Percentiles rank a stretch among this genome's conserved stretches.
Evolutionary conservation across 2,329 filamentous ascomycete species (phyloP).

Genomic region (Clonostachys chloroleuca): DNA sequence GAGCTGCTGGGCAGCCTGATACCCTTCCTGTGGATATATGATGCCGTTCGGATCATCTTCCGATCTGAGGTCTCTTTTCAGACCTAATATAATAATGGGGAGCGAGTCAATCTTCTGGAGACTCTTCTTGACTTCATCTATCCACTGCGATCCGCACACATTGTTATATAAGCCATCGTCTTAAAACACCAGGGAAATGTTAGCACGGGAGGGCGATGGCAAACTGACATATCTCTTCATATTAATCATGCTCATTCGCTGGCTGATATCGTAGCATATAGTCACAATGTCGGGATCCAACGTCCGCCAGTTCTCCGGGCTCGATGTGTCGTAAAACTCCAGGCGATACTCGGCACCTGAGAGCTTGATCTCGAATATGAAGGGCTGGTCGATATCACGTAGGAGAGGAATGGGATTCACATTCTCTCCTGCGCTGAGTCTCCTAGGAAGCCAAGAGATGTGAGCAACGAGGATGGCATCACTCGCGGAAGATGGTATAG

Average conservation of each 20-base stretch:
- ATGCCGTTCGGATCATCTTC: constrained; percentile 55
- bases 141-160: constrained; percentile 38
- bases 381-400: constrained; percentile 56
- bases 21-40: constrained; percentile 58
- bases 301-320: constrained; percentile 54
- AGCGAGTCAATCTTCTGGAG: constrained; percentile 42
- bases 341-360: constrained; percentile 37
- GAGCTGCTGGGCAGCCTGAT: constrained; percentile 51
- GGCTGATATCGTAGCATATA: constrained; percentile 59
- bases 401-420: constrained; percentile 41
- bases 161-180: neutral
- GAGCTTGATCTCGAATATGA: constrained; percentile 48
- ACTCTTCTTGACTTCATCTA: constrained; percentile 43
- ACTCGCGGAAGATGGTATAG: neutral
- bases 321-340: constrained; percentile 56
- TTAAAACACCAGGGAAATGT: neutral
- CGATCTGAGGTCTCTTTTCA: constrained; percentile 57
- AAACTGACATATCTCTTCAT: constrained; percentile 47
- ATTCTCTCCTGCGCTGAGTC: constrained; percentile 42
- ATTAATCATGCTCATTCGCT: constrained; percentile 52
- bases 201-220: neutral
- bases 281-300: constrained; percentile 53
- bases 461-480: neutral
- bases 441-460: constrained; percentile 24
- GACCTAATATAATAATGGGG: constrained; percentile 51